Percentiles rank a stretch among this genome's conserved stretches.
These are phyloP conservation scores for Fomitopsis palustris DNA, from an alignment of 1,284 basidiomycete genomes.

Conservation along the genomic window DNA sequence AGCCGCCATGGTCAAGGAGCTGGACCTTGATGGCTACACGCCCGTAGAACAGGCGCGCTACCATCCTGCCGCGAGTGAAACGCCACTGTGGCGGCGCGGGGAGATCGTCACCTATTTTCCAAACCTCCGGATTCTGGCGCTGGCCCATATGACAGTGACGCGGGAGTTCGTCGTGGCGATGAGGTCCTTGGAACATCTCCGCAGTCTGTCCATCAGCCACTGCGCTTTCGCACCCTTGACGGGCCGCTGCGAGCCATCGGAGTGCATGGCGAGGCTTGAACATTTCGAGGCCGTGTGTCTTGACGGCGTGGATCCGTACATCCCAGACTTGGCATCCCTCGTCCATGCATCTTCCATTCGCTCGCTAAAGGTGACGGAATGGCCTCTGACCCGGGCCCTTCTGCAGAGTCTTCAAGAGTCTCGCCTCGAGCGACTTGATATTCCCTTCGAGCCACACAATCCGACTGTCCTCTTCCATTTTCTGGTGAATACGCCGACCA, in stretches of 20 bases:
- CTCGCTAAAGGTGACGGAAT: slow-evolving; percentile 8
- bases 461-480: slow-evolving; percentile 4
- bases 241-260: background rate
- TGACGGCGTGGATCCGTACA: slow-evolving; percentile 5
- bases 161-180: slow-evolving; percentile 5
- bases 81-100: slow-evolving; percentile 1
- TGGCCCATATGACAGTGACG: slow-evolving; percentile 5
- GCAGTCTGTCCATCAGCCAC: slow-evolving; percentile 9
- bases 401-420: background rate
- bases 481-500: slow-evolving; percentile 4
- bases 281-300: background rate
- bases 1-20: slow-evolving; percentile 6
- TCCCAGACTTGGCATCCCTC: slow-evolving; percentile 2
- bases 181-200: background rate
- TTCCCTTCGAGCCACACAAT: slow-evolving; percentile 3
- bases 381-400: slow-evolving; percentile 4
- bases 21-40: slow-evolving; percentile 6
- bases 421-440: slow-evolving; percentile 4
- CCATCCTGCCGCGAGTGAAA: background rate
- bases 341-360: slow-evolving; percentile 2
- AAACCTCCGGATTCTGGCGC: slow-evolving; percentile 1
- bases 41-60: background rate
- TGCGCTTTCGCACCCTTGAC: slow-evolving; percentile 3
- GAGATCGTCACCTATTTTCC: slow-evolving; percentile 5
- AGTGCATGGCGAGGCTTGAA: background rate